Evolutionary conservation across 1,139 yeast genomes (phyloP), one percentile per base, ranked within the genome.

Genomic region (Suhomyces guaymorum): DNA sequence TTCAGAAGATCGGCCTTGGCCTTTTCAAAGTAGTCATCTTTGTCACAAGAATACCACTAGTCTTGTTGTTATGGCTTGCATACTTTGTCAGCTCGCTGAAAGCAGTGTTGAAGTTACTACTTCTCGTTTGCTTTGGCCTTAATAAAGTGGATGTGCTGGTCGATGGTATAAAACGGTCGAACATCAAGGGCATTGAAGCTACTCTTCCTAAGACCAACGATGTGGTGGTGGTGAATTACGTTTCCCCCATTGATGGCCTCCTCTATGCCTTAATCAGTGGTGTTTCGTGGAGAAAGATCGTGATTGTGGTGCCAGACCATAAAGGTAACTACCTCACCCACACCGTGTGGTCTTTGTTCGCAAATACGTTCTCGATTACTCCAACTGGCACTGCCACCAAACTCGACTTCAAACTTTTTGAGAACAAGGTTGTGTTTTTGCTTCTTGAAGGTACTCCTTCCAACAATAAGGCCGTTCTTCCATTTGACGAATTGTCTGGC

Each of bases 391-490:
- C 22, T 11, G 13, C 35, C 14, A 33, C 47, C 38, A 26, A 43
- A 49, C 55, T 44, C 19, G 45, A 38, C 4, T 54, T 54, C 24
- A 39, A 52, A 3, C 48, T 49, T 13, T 51, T 63, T 12, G 53
- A 55, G 19, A 52, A 55, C 10, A 66, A 66, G 30, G 57, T 67
- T n/a, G 65, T 73, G 3, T 75, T 67, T 40, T 50, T 80, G 29
- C 72, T 82, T 33, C 63, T 78, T 14, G 94, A 84, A 51, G 89
- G 89, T 0, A 80, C 89, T 0, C 67, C 87, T 0, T 75, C 87
- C 1, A 83, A 82, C 51, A 83, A 83, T 38, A 76, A 75, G 45
- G 70, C 81, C 0, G 52, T 80, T 0, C 60, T 80, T 37, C 80
- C 82, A 11, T 75, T 78, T 42, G 41, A 33, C 18, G 20, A 15